Evolutionary conservation across 1,139 yeast species (phyloP).

Genomic region (Geotrichum candidum): DNA sequence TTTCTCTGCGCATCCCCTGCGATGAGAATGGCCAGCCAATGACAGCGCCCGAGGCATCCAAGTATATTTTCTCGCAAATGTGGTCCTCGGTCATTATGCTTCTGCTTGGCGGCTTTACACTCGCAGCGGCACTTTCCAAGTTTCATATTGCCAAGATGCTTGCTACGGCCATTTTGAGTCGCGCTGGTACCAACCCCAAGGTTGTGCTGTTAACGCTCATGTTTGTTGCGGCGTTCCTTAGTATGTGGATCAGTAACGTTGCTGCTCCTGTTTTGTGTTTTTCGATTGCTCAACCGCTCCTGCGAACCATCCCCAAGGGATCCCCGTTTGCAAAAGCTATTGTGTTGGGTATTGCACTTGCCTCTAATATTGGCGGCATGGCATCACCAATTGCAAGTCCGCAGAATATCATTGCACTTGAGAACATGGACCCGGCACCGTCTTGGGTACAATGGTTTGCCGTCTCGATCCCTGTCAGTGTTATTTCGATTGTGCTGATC

Average conservation of each 20-base stretch:
- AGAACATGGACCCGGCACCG: conserved; percentile 81
- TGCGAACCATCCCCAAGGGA: conserved; percentile 73
- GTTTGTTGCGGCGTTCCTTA: conserved; percentile 76
- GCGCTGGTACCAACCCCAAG: conserved; percentile 82
- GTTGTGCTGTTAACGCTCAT: conserved; percentile 70
- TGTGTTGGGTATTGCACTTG: conserved; percentile 83
- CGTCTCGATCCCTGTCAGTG: conserved; percentile 72
- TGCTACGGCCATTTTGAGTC: conserved; percentile 71
- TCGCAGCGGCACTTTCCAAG: conserved; percentile 90
- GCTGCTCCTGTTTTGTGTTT: conserved; percentile 93
- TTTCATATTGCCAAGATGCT: conserved; percentile 80
- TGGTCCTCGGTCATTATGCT: conserved; percentile 93
- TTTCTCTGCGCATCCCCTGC: conserved; percentile 64
- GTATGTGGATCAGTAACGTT: conserved; percentile 95
- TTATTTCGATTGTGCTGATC: conserved; percentile 53
- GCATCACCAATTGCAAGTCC: conserved; percentile 95
- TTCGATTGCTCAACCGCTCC: conserved; percentile 81
- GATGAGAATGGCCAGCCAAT: conserved; percentile 45
- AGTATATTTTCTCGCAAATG: conserved; percentile 75
- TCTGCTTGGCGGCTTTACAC: conserved; percentile 83
- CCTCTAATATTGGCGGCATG: conserved; percentile 93
- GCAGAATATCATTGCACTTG: conserved; percentile 84
- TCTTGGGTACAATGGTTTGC: conserved; percentile 96
- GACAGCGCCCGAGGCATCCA: conserved; percentile 63
- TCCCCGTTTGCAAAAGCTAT: conserved; percentile 77